These are phyloP conservation scores for Paramecium octaurelia DNA, from an alignment of 73 alveolate species.

Conservation along the genomic window DNA sequence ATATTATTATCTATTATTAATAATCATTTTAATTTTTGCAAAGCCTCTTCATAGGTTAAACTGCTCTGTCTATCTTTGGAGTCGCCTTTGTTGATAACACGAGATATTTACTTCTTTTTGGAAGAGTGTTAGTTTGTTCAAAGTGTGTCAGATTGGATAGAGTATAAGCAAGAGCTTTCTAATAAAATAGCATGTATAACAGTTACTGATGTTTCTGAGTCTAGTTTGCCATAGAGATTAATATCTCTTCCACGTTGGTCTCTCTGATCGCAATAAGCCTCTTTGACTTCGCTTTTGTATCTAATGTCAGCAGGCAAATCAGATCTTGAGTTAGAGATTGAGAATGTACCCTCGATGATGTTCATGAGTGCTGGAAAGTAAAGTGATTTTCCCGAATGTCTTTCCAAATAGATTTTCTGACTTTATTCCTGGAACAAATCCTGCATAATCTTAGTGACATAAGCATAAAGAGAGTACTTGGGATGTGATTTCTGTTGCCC, in stretches of 20 bases:
- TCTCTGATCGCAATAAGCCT: conserved; percentile 51
- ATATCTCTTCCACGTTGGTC: not conserved
- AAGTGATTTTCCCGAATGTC: conserved; percentile 57
- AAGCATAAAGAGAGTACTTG: not conserved
- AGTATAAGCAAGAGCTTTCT: conserved; percentile 37
- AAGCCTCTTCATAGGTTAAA: conserved; percentile 20
- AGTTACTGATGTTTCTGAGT: conserved; percentile 41
- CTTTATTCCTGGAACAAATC: conserved; percentile 62
- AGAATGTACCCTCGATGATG: conserved; percentile 59
- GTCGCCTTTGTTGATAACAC: not conserved
- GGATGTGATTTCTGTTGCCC: conserved; percentile 42
- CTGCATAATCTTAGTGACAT: conserved; percentile 52
- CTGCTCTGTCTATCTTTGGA: not conserved
- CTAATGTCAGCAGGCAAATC: conserved; percentile 62
- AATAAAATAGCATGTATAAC: not conserved
- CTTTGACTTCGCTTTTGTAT: conserved; percentile 49
- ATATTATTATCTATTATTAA: not conserved
- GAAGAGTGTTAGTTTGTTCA: not conserved
- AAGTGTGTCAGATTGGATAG: not conserved
- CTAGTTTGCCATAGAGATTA: conserved; percentile 18
- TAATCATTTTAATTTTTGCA: conserved; percentile 17
- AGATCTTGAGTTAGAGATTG: not conserved
- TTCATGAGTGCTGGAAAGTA: conserved; percentile 19
- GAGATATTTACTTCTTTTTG: not conserved
- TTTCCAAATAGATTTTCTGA: conserved; percentile 59